Evolutionary conservation across 2,329 filamentous ascomycete genomes (phyloP).

Genomic region (Pyrenochaeta sp.): DNA sequence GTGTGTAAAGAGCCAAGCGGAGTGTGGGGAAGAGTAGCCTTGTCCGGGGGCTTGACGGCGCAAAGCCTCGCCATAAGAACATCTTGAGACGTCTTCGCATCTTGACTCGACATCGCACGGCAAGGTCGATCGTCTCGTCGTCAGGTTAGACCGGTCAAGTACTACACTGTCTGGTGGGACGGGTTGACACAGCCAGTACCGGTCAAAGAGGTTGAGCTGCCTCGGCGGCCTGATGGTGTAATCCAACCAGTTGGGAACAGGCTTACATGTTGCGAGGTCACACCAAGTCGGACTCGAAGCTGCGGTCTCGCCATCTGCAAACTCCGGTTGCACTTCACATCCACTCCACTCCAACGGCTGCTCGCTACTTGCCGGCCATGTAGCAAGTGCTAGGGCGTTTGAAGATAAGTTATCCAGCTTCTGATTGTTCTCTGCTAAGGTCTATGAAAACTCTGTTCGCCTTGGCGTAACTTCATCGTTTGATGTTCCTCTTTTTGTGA

Average conservation of each 20-base stretch:
- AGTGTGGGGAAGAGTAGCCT: not conserved
- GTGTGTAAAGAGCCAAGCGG: not conserved
- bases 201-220: not conserved
- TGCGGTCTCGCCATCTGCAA: not conserved
- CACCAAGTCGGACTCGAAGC: not conserved
- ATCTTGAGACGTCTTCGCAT: not conserved
- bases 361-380: not conserved
- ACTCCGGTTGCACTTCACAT: not conserved
- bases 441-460: not conserved
- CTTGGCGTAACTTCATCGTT: not conserved
- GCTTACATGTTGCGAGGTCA: not conserved
- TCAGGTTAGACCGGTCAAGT: not conserved
- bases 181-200: not conserved
- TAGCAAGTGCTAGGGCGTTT: not conserved
- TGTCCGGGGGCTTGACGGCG: not conserved
- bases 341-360: not conserved
- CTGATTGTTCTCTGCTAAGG: not conserved
- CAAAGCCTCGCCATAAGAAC: not conserved
- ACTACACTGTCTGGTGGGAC: not conserved
- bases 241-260: not conserved
- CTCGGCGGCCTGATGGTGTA: not conserved
- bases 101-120: not conserved
- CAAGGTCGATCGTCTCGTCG: not conserved
- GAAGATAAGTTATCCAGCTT: not conserved
- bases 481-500: not conserved